Evolutionary conservation across 371 early-diverging fungal genomes (phyloP), one percentile per base, ranked within the genome.

Genomic region (Funneliformis caledonium): DNA sequence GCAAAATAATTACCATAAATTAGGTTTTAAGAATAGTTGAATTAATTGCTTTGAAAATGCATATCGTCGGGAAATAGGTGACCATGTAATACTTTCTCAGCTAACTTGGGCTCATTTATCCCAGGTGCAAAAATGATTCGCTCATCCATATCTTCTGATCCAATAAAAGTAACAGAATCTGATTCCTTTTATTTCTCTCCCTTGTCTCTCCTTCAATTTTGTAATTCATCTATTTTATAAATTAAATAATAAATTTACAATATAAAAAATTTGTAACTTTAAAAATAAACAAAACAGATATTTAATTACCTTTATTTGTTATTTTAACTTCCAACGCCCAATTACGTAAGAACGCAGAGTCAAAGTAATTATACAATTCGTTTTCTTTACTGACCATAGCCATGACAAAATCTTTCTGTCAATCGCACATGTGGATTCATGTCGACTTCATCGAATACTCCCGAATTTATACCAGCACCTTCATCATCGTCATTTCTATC

Each of bases 291-390:
- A 26, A 26, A 26, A 26, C 26, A 26, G 26, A 26, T 26, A 26
- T 26, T 26, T 26, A 45, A 14, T 26, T 82, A 88, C 89, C 80
- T 85, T 84, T 89, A 14, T 80, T 85, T 19, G 87, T 80, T 60
- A 87, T 87, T 91, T 88, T 60, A 95, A 82, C 70, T 93, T 96
- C 97, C 97, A 98, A 85, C 96, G 98, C 98, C 98, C 98, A 98
- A 70, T 93, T 92, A 70, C 93, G 90, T 75, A 89, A 80, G 77
- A 96, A 88, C 8, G 91, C 91, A 10, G 91, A 83, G 86, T 97
- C 97, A 88, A 98, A 98, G 84, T 97, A 97, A 45, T 94, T 92
- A 80, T 96, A 95, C 80, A 94, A 84, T 56, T 93, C 93, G 37
- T 89, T 84, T 22, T 89, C 88, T 31, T 89, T 89, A 19, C 85